Evolutionary conservation across 2,329 filamentous ascomycete species (phyloP).

Genomic region (Meredithiella fracta): DNA sequence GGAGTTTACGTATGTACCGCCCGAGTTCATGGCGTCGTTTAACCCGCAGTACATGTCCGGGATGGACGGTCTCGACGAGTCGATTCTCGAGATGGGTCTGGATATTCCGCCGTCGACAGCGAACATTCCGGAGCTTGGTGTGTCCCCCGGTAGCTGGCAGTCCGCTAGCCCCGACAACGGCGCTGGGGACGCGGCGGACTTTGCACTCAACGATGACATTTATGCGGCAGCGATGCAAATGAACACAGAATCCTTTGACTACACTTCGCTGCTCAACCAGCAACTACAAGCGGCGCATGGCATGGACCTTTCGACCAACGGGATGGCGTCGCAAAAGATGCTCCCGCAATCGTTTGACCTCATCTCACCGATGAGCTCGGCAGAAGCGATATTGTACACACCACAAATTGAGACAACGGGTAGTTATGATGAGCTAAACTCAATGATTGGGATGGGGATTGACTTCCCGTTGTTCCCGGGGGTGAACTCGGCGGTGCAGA

Average conservation of each 20-base stretch:
- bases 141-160: slow-evolving; percentile 8
- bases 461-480: slow-evolving; percentile 51
- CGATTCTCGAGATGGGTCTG: slow-evolving; percentile 10
- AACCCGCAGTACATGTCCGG: slow-evolving; percentile 21
- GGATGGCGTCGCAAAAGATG: slow-evolving; percentile 7
- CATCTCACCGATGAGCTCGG: slow-evolving; percentile 44
- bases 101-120: slow-evolving; percentile 9
- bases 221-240: slow-evolving; percentile 40
- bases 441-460: slow-evolving; percentile 23
- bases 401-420: slow-evolving; percentile 52
- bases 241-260: slow-evolving; percentile 19
- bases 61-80: slow-evolving; percentile 25
- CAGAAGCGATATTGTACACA: slow-evolving; percentile 45
- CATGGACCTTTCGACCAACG: slow-evolving; percentile 15
- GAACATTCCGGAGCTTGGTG: slow-evolving; percentile 9
- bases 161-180: slow-evolving; percentile 6
- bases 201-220: slow-evolving; percentile 46
- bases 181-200: slow-evolving; percentile 35
- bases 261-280: slow-evolving; percentile 23
- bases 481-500: slow-evolving; percentile 15
- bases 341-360: slow-evolving; percentile 15
- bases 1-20: slow-evolving; percentile 32
- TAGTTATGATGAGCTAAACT: slow-evolving; percentile 35
- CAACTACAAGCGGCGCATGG: slow-evolving; percentile 16
- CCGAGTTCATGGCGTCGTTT: slow-evolving; percentile 28